Percentiles rank a stretch among this genome's conserved stretches.
Conservation (phyloP, 129 eudicot genomes). For the Chrysanthemum makinoi region DNA sequence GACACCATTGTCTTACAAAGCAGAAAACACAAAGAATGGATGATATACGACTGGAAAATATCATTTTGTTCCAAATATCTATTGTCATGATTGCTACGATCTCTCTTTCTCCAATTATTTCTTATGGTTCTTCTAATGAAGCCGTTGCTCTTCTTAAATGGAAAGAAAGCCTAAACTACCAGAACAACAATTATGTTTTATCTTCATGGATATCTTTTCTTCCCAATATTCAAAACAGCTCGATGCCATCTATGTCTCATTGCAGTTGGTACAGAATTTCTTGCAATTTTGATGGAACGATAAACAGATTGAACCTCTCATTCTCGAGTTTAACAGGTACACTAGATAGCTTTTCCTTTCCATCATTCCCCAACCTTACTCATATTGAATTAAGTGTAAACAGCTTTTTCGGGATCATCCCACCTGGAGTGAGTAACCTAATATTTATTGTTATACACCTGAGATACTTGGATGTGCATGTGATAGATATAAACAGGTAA, state of each 20-base stretch:
- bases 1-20: too few species aligned
- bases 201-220: neutral
- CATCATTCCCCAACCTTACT: too few species aligned
- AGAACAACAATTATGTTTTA: neutral
- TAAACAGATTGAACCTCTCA: constrained; percentile 23
- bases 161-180: neutral
- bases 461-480: too few species aligned
- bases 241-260: neutral
- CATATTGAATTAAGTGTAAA: too few species aligned
- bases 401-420: too few species aligned
- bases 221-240: neutral
- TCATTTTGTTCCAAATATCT: neutral
- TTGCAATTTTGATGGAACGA: constrained; percentile 20
- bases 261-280: constrained; percentile 41
- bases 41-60: too few species aligned
- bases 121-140: neutral
- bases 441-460: too few species aligned
- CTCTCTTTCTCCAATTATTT: neutral
- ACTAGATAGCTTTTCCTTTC: too few species aligned
- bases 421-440: too few species aligned
- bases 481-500: too few species aligned
- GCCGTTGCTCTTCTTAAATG: neutral
- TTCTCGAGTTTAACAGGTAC: too few species aligned
- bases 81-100: neutral
- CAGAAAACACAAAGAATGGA: too few species aligned